Conservation (phyloP, 1,284 basidiomycete genomes). For the Irpex sp. region DNA sequence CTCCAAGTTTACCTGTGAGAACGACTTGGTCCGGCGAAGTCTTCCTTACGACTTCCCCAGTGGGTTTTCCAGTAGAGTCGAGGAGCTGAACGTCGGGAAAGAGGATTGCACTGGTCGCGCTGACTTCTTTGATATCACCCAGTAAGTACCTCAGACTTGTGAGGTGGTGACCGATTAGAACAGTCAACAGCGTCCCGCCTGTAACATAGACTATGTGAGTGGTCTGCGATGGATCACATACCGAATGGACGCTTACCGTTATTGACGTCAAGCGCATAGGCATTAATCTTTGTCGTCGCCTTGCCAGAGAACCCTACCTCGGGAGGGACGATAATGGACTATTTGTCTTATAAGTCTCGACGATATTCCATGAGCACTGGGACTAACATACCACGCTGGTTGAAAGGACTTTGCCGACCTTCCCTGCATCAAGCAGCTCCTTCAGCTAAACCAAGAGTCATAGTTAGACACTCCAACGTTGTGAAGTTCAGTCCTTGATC, state of each 20-base stretch:
- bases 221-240: not conserved
- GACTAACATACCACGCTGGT: constrained; percentile 18
- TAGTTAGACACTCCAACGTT: not conserved
- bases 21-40: constrained; percentile 22
- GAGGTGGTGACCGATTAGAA: constrained; percentile 25
- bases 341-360: not conserved
- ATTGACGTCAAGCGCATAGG: not conserved
- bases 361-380: not conserved
- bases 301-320: not conserved
- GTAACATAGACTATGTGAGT: not conserved
- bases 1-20: constrained; percentile 21
- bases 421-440: not conserved
- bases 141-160: constrained; percentile 22
- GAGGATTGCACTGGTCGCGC: constrained; percentile 19
- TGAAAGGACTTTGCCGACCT: constrained; percentile 19
- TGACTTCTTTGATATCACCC: constrained; percentile 24
- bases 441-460: not conserved
- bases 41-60: constrained; percentile 15
- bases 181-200: constrained; percentile 23
- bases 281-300: not conserved
- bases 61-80: constrained; percentile 18
- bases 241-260: not conserved
- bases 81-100: constrained; percentile 22
- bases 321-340: not conserved
- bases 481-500: not conserved